Conservation (phyloP, 2,329 filamentous ascomycete genomes). For the Simplicillium aogashimaense region DNA sequence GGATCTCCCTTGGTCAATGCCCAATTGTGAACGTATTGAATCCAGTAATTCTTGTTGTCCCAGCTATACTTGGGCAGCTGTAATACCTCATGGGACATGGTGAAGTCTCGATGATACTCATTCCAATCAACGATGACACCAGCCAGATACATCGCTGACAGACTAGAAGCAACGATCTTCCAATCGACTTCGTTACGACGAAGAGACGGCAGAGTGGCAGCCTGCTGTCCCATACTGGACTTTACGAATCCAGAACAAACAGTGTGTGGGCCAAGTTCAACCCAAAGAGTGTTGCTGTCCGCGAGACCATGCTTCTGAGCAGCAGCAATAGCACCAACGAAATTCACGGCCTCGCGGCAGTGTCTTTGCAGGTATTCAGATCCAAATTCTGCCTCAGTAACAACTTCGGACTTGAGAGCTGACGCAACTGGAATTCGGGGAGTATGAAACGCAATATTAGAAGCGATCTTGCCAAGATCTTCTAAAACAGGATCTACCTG, state of each 20-base stretch:
- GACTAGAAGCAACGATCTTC: neutral
- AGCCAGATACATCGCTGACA: neutral
- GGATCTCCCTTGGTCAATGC: neutral
- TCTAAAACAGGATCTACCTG: neutral
- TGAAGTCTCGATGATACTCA: neutral
- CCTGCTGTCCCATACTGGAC: neutral
- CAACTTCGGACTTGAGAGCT: conserved; percentile 56
- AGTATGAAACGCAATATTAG: neutral
- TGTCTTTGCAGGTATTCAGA: neutral
- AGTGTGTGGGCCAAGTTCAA: neutral
- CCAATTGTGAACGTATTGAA: neutral
- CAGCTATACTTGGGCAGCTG: neutral
- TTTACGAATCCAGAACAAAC: neutral
- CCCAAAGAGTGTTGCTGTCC: neutral
- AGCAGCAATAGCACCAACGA: neutral
- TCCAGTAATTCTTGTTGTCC: neutral
- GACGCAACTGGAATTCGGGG: neutral
- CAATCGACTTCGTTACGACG: neutral
- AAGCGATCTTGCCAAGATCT: neutral
- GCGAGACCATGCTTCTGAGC: neutral
- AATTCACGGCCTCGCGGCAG: neutral
- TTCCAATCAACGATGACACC: neutral
- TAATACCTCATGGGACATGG: neutral
- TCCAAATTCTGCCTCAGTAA: conserved; percentile 45
- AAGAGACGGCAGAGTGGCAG: neutral